Evolutionary conservation across 768 basidiomycete species (phyloP).

Genomic region (Tricholoma bakamatsutake): DNA sequence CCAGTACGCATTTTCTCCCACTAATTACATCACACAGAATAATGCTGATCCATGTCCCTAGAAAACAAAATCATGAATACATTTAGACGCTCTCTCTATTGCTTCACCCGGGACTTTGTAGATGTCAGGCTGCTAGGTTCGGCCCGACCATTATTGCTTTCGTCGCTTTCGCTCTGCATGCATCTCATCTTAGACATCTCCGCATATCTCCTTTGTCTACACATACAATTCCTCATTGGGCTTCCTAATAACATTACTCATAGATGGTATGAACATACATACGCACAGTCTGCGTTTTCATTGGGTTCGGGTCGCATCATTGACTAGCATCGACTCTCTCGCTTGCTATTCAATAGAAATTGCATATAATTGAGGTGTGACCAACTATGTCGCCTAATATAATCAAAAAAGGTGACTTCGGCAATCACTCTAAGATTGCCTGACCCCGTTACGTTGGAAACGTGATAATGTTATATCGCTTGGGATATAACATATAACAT

Average conservation of each 20-base stretch:
- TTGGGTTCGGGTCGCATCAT: constrained; percentile 1
- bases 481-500: not conserved
- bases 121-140: constrained; percentile 11
- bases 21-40: not conserved
- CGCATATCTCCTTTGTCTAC: constrained; percentile 14
- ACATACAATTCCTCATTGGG: constrained; percentile 7
- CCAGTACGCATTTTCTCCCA: constrained; percentile 31
- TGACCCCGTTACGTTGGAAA: not conserved
- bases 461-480: not conserved
- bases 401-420: not conserved
- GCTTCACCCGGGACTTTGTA: constrained; percentile 17
- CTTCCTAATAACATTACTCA: constrained; percentile 18
- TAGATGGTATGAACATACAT: constrained; percentile 18
- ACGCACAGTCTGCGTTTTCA: constrained; percentile 6
- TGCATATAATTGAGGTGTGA: not conserved
- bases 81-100: constrained; percentile 7
- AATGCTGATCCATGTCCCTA: constrained; percentile 1
- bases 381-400: not conserved
- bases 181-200: constrained; percentile 19
- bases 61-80: constrained; percentile 21
- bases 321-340: not conserved
- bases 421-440: not conserved
- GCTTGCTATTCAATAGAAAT: not conserved
- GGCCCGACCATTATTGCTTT: constrained; percentile 15
- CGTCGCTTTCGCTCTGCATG: constrained; percentile 17